phyloP scores from a whole-genome alignment of 306 rosid genomes.

The Calophaca sinica region DNA sequence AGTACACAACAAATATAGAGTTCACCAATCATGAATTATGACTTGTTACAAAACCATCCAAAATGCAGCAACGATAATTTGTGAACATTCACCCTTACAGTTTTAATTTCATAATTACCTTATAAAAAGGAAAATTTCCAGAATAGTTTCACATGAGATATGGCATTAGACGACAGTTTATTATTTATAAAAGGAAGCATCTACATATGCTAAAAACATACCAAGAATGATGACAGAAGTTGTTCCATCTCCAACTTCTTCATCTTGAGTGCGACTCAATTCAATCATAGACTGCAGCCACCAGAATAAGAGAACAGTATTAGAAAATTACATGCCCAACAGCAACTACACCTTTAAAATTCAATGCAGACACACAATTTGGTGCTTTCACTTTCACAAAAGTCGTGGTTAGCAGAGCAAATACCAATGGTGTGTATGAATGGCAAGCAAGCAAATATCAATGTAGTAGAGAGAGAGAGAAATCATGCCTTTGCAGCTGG shows the following conservation, averaged over 20 bases:
- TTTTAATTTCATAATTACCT: slow-evolving; percentile 36
- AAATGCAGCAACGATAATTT: background rate
- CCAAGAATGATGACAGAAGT: slow-evolving; percentile 89
- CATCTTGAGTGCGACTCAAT: slow-evolving; percentile 87
- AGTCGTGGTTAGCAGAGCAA: background rate
- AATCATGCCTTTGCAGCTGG: slow-evolving; percentile 89
- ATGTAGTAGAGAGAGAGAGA: slow-evolving; percentile 31
- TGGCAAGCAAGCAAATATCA: slow-evolving; percentile 6
- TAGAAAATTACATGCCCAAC: slow-evolving; percentile 24
- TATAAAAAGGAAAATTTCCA: background rate
- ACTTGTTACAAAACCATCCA: background rate
- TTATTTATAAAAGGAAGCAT: background rate
- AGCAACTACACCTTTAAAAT: slow-evolving; percentile 18
- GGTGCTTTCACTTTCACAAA: background rate
- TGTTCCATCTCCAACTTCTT: slow-evolving; percentile 96
- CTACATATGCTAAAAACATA: slow-evolving; percentile 42
- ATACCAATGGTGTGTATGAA: background rate
- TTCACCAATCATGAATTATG: slow-evolving; percentile 13
- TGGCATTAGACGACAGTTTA: slow-evolving; percentile 16
- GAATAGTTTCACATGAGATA: slow-evolving; percentile 8
- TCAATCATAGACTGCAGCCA: slow-evolving; percentile 77
- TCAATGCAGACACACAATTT: background rate
- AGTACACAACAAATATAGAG: slow-evolving; percentile 3
- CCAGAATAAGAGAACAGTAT: slow-evolving; percentile 9
- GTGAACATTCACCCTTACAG: background rate